These are phyloP conservation scores for Globisporangium abappressorium DNA, from an alignment of 352 stramenopile species.

Conservation along the genomic window DNA sequence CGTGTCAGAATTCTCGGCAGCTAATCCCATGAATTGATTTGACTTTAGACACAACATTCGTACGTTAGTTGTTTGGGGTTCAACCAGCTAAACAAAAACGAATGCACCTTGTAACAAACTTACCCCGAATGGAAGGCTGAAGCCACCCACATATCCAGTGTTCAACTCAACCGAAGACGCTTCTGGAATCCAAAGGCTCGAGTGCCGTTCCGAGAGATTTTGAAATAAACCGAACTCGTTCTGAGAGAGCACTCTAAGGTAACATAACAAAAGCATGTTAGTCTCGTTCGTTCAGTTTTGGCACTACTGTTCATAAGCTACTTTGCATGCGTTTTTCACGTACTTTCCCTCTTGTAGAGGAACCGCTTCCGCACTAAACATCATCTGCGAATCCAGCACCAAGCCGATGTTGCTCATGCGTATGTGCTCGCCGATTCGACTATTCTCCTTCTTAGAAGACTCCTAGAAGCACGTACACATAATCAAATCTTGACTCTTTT, in stretches of 20 bases:
- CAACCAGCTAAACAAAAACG: not conserved
- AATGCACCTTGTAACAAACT: not conserved
- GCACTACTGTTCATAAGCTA: not conserved
- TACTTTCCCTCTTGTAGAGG: conserved; percentile 37
- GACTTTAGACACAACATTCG: not conserved
- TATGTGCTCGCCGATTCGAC: conserved; percentile 54
- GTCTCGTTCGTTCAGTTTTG: not conserved
- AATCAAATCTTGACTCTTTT: not conserved
- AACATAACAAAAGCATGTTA: not conserved
- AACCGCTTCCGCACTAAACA: conserved; percentile 36
- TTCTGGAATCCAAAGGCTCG: conserved; percentile 16
- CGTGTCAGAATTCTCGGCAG: conserved; percentile 1
- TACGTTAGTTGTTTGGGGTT: not conserved
- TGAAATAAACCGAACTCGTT: conserved; percentile 15
- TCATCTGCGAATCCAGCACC: conserved; percentile 27
- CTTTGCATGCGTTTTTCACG: conserved; percentile 2
- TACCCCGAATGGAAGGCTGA: conserved; percentile 8
- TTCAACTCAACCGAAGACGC: not conserved
- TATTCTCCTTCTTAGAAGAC: not conserved
- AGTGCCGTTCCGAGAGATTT: not conserved
- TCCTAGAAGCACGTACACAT: conserved; percentile 4
- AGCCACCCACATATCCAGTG: not conserved
- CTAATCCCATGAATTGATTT: conserved; percentile 13
- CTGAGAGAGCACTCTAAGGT: conserved; percentile 14
- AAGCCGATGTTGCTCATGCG: conserved; percentile 47